Evolutionary conservation across 2,329 filamentous ascomycete genomes (phyloP).

Genomic region (Cladorrhinum sp.): DNA sequence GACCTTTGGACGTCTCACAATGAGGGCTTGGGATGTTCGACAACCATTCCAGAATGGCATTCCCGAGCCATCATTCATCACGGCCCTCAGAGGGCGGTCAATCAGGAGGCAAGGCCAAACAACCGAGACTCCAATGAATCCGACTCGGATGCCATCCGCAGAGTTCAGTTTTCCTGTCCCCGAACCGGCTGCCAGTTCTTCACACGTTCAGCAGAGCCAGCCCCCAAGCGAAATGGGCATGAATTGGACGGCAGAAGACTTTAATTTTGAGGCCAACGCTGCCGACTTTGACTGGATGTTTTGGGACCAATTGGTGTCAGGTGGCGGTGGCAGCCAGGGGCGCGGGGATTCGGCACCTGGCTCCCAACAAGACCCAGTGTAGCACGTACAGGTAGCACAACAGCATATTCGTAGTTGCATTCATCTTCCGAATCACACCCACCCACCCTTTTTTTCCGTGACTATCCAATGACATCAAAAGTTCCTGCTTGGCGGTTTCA

Average conservation of each 20-base stretch:
- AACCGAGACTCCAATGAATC: neutral
- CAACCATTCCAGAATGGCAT: conserved; percentile 5
- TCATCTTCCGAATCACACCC: neutral
- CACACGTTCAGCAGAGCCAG: neutral
- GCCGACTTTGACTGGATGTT: conserved; percentile 25
- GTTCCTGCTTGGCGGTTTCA: neutral
- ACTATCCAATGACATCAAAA: neutral
- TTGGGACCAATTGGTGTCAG: conserved; percentile 29
- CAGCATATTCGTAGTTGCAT: too few relatives aligned
- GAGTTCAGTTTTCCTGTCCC: too few relatives aligned
- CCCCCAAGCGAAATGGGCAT: neutral
- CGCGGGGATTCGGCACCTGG: too few relatives aligned
- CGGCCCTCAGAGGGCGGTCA: conserved; percentile 17
- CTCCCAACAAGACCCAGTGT: too few relatives aligned
- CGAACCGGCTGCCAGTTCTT: too few relatives aligned
- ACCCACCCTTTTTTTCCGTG: neutral
- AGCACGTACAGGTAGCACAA: too few relatives aligned
- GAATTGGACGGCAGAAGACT: conserved; percentile 9
- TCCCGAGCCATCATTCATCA: conserved; percentile 27
- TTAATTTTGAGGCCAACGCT: conserved; percentile 18
- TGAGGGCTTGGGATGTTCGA: conserved; percentile 34
- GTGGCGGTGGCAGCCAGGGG: neutral
- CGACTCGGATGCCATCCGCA: neutral
- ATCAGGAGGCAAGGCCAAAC: neutral
- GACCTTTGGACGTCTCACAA: conserved; percentile 30